phyloP scores from a whole-genome alignment of 2,329 filamentous ascomycete species.

The Lecanicillium sp. region DNA sequence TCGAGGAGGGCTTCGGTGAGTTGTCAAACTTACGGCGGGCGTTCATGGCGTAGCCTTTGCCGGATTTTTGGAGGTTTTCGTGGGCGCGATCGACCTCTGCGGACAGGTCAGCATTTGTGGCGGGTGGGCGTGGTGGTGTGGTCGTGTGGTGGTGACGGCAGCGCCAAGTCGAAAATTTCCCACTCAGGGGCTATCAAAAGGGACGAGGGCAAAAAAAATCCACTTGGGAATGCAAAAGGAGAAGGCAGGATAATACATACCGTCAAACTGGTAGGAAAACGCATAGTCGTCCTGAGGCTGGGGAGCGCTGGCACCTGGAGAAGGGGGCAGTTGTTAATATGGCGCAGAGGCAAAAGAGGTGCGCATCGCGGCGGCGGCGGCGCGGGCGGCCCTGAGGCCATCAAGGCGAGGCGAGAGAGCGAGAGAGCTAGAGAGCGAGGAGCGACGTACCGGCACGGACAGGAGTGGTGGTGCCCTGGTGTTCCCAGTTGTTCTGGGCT shows the following conservation, averaged over 20 bases:
- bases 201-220: neutral
- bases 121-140: too few relatives aligned
- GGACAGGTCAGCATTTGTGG: conserved; percentile 7
- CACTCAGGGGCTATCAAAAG: conserved; percentile 7
- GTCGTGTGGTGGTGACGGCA: too few relatives aligned
- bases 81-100: conserved; percentile 92
- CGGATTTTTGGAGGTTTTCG: conserved; percentile 94
- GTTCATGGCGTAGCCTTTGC: conserved; percentile 74
- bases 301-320: conserved; percentile 66
- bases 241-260: conserved; percentile 63
- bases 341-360: conserved; percentile 6
- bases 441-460: conserved; percentile 32
- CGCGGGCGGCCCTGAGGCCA: too few relatives aligned
- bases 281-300: conserved; percentile 71
- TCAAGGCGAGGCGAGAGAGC: neutral
- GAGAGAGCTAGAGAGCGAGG: neutral
- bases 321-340: conserved; percentile 13
- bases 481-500: conserved; percentile 38
- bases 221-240: neutral
- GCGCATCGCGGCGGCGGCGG: too few relatives aligned
- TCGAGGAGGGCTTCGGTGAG: too few relatives aligned
- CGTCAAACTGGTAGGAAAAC: conserved; percentile 84
- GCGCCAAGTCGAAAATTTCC: neutral
- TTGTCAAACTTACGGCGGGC: conserved; percentile 73
- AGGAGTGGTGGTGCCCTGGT: conserved; percentile 36